A percentile compares a stretch with the other conserved stretches of the same genome.
Evolutionary conservation across 495 filamentous ascomycete species (phyloP).

Genomic region (Xylaria telfairii): DNA sequence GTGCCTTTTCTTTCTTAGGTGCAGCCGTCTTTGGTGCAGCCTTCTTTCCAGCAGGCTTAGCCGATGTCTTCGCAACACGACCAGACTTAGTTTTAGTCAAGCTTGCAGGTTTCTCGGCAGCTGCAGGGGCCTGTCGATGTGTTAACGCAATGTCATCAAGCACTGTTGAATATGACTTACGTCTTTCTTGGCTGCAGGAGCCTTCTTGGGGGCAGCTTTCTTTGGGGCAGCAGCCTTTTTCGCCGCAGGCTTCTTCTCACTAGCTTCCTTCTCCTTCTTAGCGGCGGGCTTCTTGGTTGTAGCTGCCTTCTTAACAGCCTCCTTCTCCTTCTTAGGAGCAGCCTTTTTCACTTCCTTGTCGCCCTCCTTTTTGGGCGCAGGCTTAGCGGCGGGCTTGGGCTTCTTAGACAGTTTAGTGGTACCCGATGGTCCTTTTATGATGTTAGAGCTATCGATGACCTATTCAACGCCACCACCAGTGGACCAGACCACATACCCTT

Average conservation of each 20-base stretch:
- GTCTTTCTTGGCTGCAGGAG: constrained; percentile 52
- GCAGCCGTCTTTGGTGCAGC: constrained; percentile 64
- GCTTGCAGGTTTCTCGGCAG: constrained; percentile 75
- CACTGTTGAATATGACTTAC: constrained; percentile 34
- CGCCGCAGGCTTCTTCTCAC: constrained; percentile 51
- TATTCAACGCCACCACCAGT: neutral
- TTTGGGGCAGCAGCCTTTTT: constrained; percentile 62
- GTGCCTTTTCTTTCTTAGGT: constrained; percentile 68
- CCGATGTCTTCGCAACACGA: constrained; percentile 75
- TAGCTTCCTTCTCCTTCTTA: constrained; percentile 62
- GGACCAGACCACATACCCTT: constrained; percentile 72
- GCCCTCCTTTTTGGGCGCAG: constrained; percentile 54
- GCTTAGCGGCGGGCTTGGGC: constrained; percentile 54
- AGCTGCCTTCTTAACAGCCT: constrained; percentile 49
- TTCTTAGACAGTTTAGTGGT: constrained; percentile 98
- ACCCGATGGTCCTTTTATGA: constrained; percentile 76
- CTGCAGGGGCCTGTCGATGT: constrained; percentile 55
- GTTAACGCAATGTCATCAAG: constrained; percentile 6
- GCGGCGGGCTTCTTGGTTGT: constrained; percentile 51
- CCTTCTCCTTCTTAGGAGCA: constrained; percentile 51
- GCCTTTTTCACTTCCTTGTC: constrained; percentile 54
- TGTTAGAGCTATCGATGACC: constrained; percentile 24
- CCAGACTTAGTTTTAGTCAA: constrained; percentile 90
- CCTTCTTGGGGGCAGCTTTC: constrained; percentile 63
- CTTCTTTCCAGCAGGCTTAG: constrained; percentile 64